Evolutionary conservation across 106 monocot species (phyloP), one percentile per base, ranked within the genome.

Genomic region (Iris macrosiphon): DNA sequence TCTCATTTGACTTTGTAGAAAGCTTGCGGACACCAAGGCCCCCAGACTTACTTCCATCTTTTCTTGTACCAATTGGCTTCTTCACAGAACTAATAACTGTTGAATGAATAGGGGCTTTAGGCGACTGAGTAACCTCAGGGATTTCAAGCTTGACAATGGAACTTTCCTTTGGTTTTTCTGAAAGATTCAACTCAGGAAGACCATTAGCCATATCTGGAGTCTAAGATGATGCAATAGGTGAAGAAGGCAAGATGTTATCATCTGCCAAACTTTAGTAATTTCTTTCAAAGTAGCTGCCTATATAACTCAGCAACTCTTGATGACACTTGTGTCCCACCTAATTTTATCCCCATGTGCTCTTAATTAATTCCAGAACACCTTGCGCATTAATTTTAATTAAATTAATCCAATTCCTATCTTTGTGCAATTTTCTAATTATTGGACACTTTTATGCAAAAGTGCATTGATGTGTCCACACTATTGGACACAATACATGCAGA

Each of bases 261-360:
- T 78, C 75, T 1, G 55, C 45, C 45, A 56, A 40, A 29, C 78
- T 69, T 88, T 88, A 49, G 87, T 68, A 65, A 82, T 79, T 69
- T 88, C 87, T 51, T 88, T 88, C 64, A 42, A 35, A 88, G 82
- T 49, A 88, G 62, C 68, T 82, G 87, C 72, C 72, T 75, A 24
- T 88, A 88, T 39, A 82, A 59, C 9, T 82, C 87, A 18, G 87
- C 78, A 65, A 79, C 82, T 59, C 87, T 82, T 40, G 82, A 88
- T 31, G 82, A 82, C 40, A 79, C 82, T 33, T 88, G 82, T 22
- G 87, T 79, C 57, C 82, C 82, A n/a, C n/a, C n/a, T n/a, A 48
- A 82, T 79, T 64, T 88, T 88, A 2, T 82, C 78, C 62, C 82
- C 82, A 72, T 82, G 82, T 3, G 75, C n/a, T n/a, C n/a, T n/a